Evolutionary conservation across 352 stramenopile genomes (phyloP).

Genomic region (Pythium aquatile): DNA sequence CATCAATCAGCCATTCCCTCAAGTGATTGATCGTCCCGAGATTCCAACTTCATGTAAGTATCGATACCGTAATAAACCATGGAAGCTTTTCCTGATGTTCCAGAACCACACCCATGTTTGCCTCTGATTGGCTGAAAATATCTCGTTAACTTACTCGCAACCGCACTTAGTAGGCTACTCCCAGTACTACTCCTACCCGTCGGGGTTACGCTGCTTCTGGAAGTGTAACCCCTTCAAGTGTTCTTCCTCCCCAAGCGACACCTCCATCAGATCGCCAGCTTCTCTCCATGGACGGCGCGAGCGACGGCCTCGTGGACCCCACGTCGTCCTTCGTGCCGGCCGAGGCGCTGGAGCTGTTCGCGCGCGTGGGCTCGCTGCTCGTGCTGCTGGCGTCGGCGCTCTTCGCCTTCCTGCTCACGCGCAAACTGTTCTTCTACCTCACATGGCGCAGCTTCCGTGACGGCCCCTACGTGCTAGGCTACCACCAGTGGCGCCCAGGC

Average conservation of each 20-base stretch:
- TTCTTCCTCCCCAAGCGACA: not conserved
- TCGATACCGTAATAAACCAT: not conserved
- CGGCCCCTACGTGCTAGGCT: slow-evolving; percentile 60
- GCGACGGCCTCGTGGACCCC: slow-evolving; percentile 43
- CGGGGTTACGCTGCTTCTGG: not conserved
- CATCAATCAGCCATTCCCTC: not conserved
- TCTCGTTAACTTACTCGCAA: not conserved
- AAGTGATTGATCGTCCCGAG: not conserved
- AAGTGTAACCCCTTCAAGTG: not conserved
- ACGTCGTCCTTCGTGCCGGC: slow-evolving; percentile 47
- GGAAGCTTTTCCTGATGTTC: not conserved
- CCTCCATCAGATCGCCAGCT: not conserved
- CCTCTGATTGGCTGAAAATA: not conserved
- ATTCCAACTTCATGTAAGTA: not conserved
- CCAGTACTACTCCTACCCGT: not conserved
- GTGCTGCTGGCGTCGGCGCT: slow-evolving; percentile 42
- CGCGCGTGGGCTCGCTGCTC: slow-evolving; percentile 55
- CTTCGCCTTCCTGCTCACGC: slow-evolving; percentile 56
- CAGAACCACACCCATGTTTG: not conserved
- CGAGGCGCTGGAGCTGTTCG: slow-evolving; percentile 57
- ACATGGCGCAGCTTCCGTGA: slow-evolving; percentile 81
- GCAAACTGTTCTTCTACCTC: slow-evolving; percentile 78
- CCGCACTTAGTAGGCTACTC: not conserved
- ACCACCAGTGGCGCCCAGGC: slow-evolving; percentile 75
- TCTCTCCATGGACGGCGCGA: slow-evolving; percentile 16